These are phyloP conservation scores for Globisporangium uncinulatum DNA, from an alignment of 352 stramenopile genomes.

Conservation along the genomic window DNA sequence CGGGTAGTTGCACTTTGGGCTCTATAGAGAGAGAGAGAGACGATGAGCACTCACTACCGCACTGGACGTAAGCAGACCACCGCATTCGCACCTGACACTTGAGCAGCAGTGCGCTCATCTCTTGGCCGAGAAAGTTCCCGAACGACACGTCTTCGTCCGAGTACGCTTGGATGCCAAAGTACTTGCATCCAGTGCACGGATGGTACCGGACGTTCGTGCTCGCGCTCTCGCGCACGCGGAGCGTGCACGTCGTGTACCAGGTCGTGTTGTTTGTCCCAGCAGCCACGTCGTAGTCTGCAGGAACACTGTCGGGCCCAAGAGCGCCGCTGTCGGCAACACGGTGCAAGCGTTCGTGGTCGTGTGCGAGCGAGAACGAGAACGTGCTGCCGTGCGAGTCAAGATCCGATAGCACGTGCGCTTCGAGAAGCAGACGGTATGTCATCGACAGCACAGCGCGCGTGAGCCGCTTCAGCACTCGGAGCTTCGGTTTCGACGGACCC, in stretches of 20 bases:
- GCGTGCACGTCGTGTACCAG: slow-evolving; percentile 71
- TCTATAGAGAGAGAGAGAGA: slow-evolving; percentile 25
- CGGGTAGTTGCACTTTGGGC: slow-evolving; percentile 67
- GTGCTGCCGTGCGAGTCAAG: slow-evolving; percentile 52
- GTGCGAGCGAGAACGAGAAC: slow-evolving; percentile 16
- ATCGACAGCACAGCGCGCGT: slow-evolving; percentile 88
- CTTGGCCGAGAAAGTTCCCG: slow-evolving; percentile 69
- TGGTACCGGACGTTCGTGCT: slow-evolving; percentile 47
- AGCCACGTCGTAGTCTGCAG: slow-evolving; percentile 7
- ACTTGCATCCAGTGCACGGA: slow-evolving; percentile 66
- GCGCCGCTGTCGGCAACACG: neutral
- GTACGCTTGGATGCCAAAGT: slow-evolving; percentile 56
- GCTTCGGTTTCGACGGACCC: slow-evolving; percentile 77
- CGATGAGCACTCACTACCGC: neutral
- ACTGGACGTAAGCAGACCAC: neutral
- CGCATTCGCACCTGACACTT: slow-evolving; percentile 66
- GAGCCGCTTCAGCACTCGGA: slow-evolving; percentile 92
- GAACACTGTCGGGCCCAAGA: too few species aligned
- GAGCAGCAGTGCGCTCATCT: slow-evolving; percentile 56
- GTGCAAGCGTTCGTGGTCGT: neutral
- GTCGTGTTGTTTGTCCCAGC: slow-evolving; percentile 28
- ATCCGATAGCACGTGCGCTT: slow-evolving; percentile 93
- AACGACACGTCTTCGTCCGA: slow-evolving; percentile 75
- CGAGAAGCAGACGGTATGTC: slow-evolving; percentile 95
- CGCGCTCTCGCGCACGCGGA: slow-evolving; percentile 50